Base-by-base conservation (phyloP, 345 rosid genomes). In the Citrus australasica region DNA sequence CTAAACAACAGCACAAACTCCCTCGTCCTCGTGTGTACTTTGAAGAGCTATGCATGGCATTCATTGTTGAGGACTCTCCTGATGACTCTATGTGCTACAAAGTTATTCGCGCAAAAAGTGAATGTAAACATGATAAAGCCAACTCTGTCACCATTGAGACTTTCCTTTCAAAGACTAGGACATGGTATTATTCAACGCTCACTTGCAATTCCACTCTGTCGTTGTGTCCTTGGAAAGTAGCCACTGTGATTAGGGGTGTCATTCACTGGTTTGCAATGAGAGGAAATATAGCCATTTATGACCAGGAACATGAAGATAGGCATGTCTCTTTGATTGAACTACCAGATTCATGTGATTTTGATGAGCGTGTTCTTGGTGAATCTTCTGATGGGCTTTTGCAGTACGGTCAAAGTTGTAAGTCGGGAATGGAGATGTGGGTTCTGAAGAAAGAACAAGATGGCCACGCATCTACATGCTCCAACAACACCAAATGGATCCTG, bases 21-120 rank as follows among this genome's bases (percentile, higher is more conserved):
- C 94, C 94, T 8, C 84, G 62, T 68, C 92, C 84, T 7, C 86
- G 92, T 30, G 91, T 87, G 53, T 84, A 86, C 81, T 89, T 88
- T 56, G 77, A 80, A 42, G 90, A 88, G 69, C 78, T 91, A 80
- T 84, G 87, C 76, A 89, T 87, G 92, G 89, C 92, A 4, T 85
- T 91, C 79, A 77, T 89, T 14, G 86, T 84, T 60, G 92, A 88
- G 78, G 84, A 85, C 67, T 73, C 73, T 53, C 85, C 83, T 72
- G 82, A 82, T 51, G 82, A 75, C 17, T 78, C 81, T 51, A 77
- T 85, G 46, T 75, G 82, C 82, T 88, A 87, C 84, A 88, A 83
- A 84, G 88, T 91, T 53, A 67, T 88, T 33, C 87, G 93, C 1
- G 94, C 90, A 2, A 89, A 88, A 84, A 87, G 91, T 82, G 85